phyloP scores from a whole-genome alignment of 2,329 filamentous ascomycete species.

The Lizonia empirigonia region DNA sequence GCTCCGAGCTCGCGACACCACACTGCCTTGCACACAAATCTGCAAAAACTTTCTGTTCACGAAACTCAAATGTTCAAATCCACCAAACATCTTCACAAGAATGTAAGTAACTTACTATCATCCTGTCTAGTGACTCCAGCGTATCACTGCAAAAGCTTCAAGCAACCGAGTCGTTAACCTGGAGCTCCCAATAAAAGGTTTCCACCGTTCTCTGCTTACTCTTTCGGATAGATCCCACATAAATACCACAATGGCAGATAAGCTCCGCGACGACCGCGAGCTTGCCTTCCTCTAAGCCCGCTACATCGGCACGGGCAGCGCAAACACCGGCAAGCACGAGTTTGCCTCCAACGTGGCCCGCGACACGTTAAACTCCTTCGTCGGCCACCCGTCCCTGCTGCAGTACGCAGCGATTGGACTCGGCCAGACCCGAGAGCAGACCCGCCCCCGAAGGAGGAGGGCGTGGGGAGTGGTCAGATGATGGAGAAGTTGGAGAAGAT shows the following conservation, averaged over 20 bases:
- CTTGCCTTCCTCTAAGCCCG: conserved; percentile 93
- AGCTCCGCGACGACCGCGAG: conserved; percentile 92
- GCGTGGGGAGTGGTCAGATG: not conserved
- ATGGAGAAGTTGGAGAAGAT: not conserved
- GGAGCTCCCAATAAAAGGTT: too few species aligned
- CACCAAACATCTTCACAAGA: not conserved
- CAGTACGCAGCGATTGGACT: conserved; percentile 85
- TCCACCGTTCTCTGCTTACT: not conserved
- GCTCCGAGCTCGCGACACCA: not conserved
- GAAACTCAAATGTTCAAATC: not conserved
- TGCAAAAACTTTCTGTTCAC: not conserved
- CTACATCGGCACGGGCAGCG: conserved; percentile 91
- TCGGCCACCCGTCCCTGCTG: conserved; percentile 83
- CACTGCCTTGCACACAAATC: not conserved
- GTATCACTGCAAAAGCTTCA: not conserved
- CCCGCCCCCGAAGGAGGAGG: conserved; percentile 44
- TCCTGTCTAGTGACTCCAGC: not conserved
- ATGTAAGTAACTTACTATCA: not conserved
- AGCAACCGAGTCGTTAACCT: not conserved
- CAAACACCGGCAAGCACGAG: conserved; percentile 96
- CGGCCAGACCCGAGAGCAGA: conserved; percentile 79
- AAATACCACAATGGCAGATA: conserved; percentile 71
- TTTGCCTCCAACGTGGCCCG: conserved; percentile 93
- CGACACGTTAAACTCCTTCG: conserved; percentile 84
- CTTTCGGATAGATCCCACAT: not conserved